Percentiles rank a stretch among this genome's conserved stretches.
Conservation (phyloP, 139 green algal species). For the Picochlorum costavermella region DNA sequence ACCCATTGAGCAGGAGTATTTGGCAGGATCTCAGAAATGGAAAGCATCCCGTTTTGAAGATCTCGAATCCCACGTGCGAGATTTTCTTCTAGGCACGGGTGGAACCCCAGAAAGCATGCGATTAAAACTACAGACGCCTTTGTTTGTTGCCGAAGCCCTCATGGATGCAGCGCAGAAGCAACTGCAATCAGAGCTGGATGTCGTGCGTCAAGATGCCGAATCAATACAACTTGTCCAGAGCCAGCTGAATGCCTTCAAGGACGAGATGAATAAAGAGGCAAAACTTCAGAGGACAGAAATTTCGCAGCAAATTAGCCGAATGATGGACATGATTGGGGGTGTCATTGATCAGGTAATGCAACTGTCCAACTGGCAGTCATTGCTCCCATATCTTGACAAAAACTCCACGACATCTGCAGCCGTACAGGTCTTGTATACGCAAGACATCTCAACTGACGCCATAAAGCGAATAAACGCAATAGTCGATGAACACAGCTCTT, state of each 20-base stretch:
- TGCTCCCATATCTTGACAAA: constrained; percentile 48
- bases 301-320: constrained; percentile 24
- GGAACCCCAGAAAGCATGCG: constrained; percentile 65
- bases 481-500: constrained; percentile 61
- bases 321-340: constrained; percentile 20
- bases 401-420: constrained; percentile 15
- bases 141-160: constrained; percentile 79
- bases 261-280: constrained; percentile 72
- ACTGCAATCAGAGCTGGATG: constrained; percentile 39
- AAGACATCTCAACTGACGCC: constrained; percentile 12
- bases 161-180: constrained; percentile 49
- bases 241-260: constrained; percentile 63
- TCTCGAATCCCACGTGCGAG: constrained; percentile 66
- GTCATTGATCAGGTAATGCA: constrained; percentile 58
- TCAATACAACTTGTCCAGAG: constrained; percentile 43
- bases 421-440: constrained; percentile 4
- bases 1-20: constrained; percentile 25
- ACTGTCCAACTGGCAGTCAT: constrained; percentile 57
- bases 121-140: constrained; percentile 89
- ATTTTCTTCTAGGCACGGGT: constrained; percentile 64
- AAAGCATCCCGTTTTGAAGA: constrained; percentile 43
- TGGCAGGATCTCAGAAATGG: constrained; percentile 41
- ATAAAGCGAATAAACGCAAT: constrained; percentile 20
- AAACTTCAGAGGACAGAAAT: constrained; percentile 42
- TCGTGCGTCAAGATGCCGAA: constrained; percentile 33